Conservation (phyloP, 208 protist species). For the Wallacemonas rigidus region DNA sequence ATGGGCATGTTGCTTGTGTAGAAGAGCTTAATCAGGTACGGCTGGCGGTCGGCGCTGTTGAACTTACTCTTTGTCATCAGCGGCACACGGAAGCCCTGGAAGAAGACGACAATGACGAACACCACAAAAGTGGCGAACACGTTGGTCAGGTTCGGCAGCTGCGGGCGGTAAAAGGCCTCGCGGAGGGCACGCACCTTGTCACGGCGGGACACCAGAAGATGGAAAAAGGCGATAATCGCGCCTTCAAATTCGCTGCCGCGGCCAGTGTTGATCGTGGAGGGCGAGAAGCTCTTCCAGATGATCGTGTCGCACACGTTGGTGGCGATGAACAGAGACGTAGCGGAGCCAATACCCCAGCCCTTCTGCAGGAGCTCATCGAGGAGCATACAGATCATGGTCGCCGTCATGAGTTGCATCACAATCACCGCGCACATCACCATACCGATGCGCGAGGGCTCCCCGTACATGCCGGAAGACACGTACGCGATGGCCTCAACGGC, state of each 20-base stretch:
- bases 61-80: slow-evolving; percentile 92
- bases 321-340: slow-evolving; percentile 99
- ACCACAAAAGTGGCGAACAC: slow-evolving; percentile 99
- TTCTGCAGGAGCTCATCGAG: slow-evolving; percentile 99
- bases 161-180: slow-evolving; percentile 99
- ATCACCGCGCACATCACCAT: slow-evolving; percentile 95
- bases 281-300: slow-evolving; percentile 99
- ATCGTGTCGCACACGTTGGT: slow-evolving; percentile 99
- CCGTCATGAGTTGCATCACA: slow-evolving; percentile 97
- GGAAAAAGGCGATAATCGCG: slow-evolving; percentile 99
- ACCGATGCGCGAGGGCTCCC: slow-evolving; percentile 96
- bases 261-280: slow-evolving; percentile 98
- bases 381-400: slow-evolving; percentile 98
- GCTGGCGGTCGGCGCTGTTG: slow-evolving; percentile 73
- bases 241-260: slow-evolving; percentile 99
- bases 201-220: slow-evolving; percentile 95
- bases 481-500: slow-evolving; percentile 97
- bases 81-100: slow-evolving; percentile 99
- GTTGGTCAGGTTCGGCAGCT: slow-evolving; percentile 99
- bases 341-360: slow-evolving; percentile 99
- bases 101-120: slow-evolving; percentile 99
- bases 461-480: slow-evolving; percentile 99
- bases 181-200: slow-evolving; percentile 98
- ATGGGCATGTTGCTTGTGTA: slow-evolving; percentile 99
- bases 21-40: slow-evolving; percentile 99